These are phyloP conservation scores for Saccharomycopsis capsularis DNA, from an alignment of 805 yeast genomes.

Conservation along the genomic window DNA sequence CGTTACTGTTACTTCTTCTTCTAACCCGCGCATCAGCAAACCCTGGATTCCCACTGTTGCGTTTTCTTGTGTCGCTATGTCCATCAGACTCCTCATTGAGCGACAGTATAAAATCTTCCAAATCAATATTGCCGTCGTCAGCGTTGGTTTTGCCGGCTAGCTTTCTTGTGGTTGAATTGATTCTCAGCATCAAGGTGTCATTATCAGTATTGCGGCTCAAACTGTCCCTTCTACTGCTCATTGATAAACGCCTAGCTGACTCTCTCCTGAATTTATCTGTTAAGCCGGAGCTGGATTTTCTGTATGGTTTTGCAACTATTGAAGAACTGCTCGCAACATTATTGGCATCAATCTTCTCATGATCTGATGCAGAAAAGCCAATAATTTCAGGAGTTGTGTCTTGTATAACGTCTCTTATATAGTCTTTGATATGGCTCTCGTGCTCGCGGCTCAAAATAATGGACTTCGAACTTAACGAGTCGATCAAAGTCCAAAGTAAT, in stretches of 20 bases:
- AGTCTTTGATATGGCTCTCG: not conserved
- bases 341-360: too few relatives aligned
- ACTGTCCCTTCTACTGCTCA: not conserved
- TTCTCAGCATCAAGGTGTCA: not conserved
- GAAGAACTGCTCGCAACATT: not conserved
- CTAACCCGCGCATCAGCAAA: too few relatives aligned
- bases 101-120: too few relatives aligned
- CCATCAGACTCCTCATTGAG: too few relatives aligned
- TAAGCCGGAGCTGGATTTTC: not conserved
- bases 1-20: too few relatives aligned
- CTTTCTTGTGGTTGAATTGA: not conserved
- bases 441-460: not conserved
- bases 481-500: constrained; percentile 15
- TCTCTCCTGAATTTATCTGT: not conserved
- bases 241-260: not conserved
- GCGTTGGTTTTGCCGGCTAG: not conserved
- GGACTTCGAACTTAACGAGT: constrained; percentile 4
- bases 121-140: not conserved
- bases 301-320: not conserved
- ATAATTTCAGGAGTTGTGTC: constrained; percentile 14
- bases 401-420: constrained; percentile 5
- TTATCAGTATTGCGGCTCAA: not conserved
- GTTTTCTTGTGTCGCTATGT: too few relatives aligned
- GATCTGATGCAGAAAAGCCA: too few relatives aligned
- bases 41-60: too few relatives aligned